phyloP scores from a whole-genome alignment of 495 filamentous ascomycete species.

The Penicillium coprophilum region DNA sequence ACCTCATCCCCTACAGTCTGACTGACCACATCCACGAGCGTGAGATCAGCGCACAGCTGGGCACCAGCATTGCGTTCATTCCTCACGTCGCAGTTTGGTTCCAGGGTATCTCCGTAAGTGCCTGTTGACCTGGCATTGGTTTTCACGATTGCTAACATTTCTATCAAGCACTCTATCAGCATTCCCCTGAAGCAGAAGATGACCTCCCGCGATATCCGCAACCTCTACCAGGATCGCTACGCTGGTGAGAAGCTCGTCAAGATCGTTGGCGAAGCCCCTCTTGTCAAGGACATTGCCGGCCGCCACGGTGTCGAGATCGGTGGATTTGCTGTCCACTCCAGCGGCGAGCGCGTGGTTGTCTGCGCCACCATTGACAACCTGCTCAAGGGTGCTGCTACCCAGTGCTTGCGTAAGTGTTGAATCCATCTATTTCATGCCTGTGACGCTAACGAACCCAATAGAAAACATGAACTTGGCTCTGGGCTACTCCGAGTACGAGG shows the following conservation, averaged over 20 bases:
- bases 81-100: slow-evolving; percentile 98
- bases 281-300: slow-evolving; percentile 84
- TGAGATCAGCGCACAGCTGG: slow-evolving; percentile 81
- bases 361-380: slow-evolving; percentile 98
- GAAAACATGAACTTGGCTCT: slow-evolving; percentile 97
- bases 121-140: neutral
- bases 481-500: slow-evolving; percentile 90
- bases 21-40: slow-evolving; percentile 96
- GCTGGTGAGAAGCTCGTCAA: slow-evolving; percentile 93
- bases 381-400: slow-evolving; percentile 93
- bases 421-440: neutral
- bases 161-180: slow-evolving; percentile 70
- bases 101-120: slow-evolving; percentile 77
- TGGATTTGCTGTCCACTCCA: slow-evolving; percentile 86
- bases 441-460: slow-evolving; percentile 31
- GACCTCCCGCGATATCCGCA: slow-evolving; percentile 87
- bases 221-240: slow-evolving; percentile 94
- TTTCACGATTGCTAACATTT: slow-evolving; percentile 18
- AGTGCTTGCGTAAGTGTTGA: slow-evolving; percentile 81
- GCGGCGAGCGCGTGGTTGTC: slow-evolving; percentile 86
- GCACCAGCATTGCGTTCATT: slow-evolving; percentile 77
- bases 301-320: slow-evolving; percentile 95
- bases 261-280: slow-evolving; percentile 81
- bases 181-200: slow-evolving; percentile 82
- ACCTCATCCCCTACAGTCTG: slow-evolving; percentile 89